Conservation (phyloP, 495 filamentous ascomycete species). For the Neurospora hispaniola region DNA sequence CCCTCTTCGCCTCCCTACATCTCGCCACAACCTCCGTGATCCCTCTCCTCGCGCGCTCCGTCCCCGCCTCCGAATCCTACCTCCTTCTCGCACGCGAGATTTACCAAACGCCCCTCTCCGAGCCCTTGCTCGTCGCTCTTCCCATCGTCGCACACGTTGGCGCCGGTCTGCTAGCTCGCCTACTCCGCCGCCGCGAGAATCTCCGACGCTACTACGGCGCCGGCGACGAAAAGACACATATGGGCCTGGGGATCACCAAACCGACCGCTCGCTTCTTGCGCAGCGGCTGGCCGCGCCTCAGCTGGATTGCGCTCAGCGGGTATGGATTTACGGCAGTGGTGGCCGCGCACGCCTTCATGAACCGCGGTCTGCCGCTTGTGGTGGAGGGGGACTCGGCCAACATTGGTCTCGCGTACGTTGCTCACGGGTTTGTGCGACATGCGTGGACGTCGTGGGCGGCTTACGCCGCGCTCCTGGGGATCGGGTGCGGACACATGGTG, state of each 20-base stretch:
- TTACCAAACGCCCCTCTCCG: constrained; percentile 70
- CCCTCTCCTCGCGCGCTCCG: constrained; percentile 48
- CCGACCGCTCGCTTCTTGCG: constrained; percentile 21
- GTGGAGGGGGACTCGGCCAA: constrained; percentile 76
- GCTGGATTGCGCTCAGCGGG: constrained; percentile 53
- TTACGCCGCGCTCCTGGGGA: constrained; percentile 55
- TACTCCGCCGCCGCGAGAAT: constrained; percentile 55
- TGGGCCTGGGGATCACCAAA: constrained; percentile 1
- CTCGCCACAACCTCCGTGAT: constrained; percentile 70
- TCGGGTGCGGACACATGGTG: constrained; percentile 67
- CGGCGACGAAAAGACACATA: constrained; percentile 10
- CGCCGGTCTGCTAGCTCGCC: constrained; percentile 64
- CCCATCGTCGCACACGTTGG: constrained; percentile 48
- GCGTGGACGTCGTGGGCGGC: constrained; percentile 52
- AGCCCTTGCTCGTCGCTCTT: constrained; percentile 51
- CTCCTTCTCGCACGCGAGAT: constrained; percentile 58
- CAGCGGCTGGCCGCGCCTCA: constrained; percentile 57
- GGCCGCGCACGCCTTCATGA: constrained; percentile 57
- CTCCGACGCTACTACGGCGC: constrained; percentile 56
- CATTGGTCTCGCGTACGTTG: constrained; percentile 68
- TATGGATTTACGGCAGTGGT: constrained; percentile 55
- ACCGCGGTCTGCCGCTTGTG: constrained; percentile 56
- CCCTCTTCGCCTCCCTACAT: constrained; percentile 66
- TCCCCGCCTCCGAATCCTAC: constrained; percentile 47
- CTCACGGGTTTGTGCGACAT: constrained; percentile 72